phyloP scores from a whole-genome alignment of 2,329 filamentous ascomycete genomes.

The Talaromyces rugulosus region DNA sequence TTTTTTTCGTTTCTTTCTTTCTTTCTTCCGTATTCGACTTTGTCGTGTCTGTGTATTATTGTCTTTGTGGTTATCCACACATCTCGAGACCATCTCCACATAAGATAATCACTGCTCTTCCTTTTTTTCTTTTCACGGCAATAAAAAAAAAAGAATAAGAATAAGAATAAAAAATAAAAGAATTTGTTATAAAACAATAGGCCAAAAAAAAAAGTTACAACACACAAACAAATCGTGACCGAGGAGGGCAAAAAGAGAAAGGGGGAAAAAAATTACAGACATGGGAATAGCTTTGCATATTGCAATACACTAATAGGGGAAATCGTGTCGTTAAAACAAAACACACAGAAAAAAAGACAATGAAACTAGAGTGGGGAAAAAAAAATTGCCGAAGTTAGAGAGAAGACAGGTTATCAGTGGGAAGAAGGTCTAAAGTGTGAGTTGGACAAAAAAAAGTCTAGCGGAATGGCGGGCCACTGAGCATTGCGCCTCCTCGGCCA shows the following conservation, averaged over 20 bases:
- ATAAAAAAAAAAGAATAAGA: not conserved
- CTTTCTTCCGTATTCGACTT: not conserved
- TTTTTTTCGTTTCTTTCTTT: not conserved
- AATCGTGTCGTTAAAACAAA: not conserved
- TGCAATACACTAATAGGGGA: not conserved
- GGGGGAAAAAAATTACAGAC: not conserved
- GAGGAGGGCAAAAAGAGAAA: not conserved
- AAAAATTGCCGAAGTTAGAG: not conserved
- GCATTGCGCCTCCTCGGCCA: constrained; percentile 32
- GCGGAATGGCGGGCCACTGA: constrained; percentile 29
- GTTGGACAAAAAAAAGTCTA: constrained; percentile 16
- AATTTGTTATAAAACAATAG: too few relatives aligned
- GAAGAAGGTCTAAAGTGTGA: not conserved
- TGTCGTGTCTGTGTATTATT: too few relatives aligned
- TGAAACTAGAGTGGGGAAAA: too few relatives aligned
- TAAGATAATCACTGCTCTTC: not conserved
- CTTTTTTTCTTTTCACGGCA: not conserved
- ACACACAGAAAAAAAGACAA: too few relatives aligned
- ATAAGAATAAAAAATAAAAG: too few relatives aligned
- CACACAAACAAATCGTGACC: not conserved
- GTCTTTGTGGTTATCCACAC: not conserved
- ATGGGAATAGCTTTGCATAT: not conserved
- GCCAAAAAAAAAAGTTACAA: not conserved
- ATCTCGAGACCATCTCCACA: not conserved
- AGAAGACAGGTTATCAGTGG: not conserved